Percentiles rank a stretch among this genome's conserved stretches.
Evolutionary conservation across 2,329 filamentous ascomycete genomes (phyloP).

Genomic region (Colletotrichum liaoningense): DNA sequence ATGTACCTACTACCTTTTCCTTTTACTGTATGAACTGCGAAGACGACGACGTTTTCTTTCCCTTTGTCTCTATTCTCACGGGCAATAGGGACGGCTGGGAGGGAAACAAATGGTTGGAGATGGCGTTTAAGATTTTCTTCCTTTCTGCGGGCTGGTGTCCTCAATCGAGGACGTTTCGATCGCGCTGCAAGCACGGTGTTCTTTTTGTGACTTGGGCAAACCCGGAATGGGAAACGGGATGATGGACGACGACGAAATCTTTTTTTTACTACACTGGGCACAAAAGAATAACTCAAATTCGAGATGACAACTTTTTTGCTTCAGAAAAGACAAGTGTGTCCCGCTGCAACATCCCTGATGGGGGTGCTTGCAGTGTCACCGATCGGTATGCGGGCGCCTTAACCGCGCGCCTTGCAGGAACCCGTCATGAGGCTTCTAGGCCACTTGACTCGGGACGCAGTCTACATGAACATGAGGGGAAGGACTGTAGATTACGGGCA

Average conservation of each 20-base stretch:
- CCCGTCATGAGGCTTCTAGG: not conserved
- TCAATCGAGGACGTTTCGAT: not conserved
- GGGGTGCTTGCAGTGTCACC: not conserved
- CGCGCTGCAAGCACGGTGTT: constrained; percentile 29
- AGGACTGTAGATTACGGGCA: constrained; percentile 15
- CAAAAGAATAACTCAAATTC: constrained; percentile 18
- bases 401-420: not conserved
- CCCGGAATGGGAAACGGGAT: constrained; percentile 25
- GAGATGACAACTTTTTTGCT: constrained; percentile 17
- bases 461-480: not conserved
- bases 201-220: constrained; percentile 15
- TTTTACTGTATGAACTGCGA: constrained; percentile 25
- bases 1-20: constrained; percentile 25
- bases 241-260: constrained; percentile 24
- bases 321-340: not conserved
- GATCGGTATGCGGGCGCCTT: not conserved
- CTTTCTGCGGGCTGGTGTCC: not conserved
- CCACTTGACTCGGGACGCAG: not conserved
- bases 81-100: constrained; percentile 24
- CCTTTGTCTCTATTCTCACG: constrained; percentile 23
- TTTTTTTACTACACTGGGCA: constrained; percentile 15
- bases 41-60: constrained; percentile 3
- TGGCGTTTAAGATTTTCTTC: not conserved
- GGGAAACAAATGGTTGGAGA: constrained; percentile 13
- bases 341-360: not conserved